Percentiles rank a stretch among this genome's conserved stretches.
Evolutionary conservation across 1,139 yeast genomes (phyloP).

Genomic region (Suhomyces kunorum): DNA sequence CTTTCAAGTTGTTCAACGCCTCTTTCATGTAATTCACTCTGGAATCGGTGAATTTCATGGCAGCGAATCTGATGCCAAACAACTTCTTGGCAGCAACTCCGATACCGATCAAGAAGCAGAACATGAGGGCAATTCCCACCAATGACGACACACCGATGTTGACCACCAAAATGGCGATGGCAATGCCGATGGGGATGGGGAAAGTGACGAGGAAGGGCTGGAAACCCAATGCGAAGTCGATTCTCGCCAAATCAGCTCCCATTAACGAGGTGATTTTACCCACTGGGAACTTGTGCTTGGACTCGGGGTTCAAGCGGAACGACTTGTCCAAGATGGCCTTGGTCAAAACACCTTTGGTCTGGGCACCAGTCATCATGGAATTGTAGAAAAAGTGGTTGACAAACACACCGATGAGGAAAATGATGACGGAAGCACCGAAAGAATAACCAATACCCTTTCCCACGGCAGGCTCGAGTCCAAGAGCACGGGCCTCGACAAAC

Average conservation of each 20-base stretch:
- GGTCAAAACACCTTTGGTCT: slow-evolving; percentile 37
- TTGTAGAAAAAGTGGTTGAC: slow-evolving; percentile 65
- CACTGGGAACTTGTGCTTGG: slow-evolving; percentile 31
- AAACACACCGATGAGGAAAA: slow-evolving; percentile 42
- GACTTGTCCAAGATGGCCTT: slow-evolving; percentile 37
- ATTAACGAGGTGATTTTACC: slow-evolving; percentile 52
- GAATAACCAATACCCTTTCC: slow-evolving; percentile 40
- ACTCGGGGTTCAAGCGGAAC: slow-evolving; percentile 29
- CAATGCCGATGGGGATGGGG: slow-evolving; percentile 59
- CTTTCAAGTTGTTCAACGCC: slow-evolving; percentile 61
- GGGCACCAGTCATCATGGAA: slow-evolving; percentile 50
- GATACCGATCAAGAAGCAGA: slow-evolving; percentile 42
- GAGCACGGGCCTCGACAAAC: slow-evolving; percentile 38
- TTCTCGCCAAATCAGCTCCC: slow-evolving; percentile 77
- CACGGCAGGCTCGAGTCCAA: slow-evolving; percentile 21
- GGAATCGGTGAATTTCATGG: slow-evolving; percentile 54
- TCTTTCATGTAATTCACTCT: slow-evolving; percentile 66
- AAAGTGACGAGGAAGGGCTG: slow-evolving; percentile 65
- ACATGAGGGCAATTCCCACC: slow-evolving; percentile 54
- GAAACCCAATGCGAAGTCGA: slow-evolving; percentile 74
- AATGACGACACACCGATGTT: slow-evolving; percentile 76
- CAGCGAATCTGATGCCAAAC: slow-evolving; percentile 43
- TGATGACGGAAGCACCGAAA: slow-evolving; percentile 25
- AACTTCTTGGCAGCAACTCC: slow-evolving; percentile 37
- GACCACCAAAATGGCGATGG: slow-evolving; percentile 63